Base-by-base conservation (phyloP, 768 basidiomycete species). In the Suillus tomentosus region DNA sequence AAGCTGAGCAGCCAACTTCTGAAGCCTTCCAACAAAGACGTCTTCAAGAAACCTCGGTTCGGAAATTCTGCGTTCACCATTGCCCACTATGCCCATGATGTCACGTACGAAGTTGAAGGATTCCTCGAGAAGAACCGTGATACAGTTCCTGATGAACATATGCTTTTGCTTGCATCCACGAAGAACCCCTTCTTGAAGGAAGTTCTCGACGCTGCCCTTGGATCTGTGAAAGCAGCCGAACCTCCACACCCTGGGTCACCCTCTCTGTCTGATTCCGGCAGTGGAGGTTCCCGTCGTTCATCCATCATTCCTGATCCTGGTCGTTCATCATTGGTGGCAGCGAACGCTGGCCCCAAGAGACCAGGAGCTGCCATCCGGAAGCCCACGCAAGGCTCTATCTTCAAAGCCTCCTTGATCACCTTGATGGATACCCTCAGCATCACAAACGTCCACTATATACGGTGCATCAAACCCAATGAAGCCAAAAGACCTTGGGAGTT, bases 401-500 rank as follows among this genome's bases (percentile, higher is more conserved):
- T 99, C 85, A 99, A 99, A 75, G 87, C 91, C 2, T 98, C 96
- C 0, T 79, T 99, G 60, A 90, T 92, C 74, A 90, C 87, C 56
- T 81, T 99, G 51, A 99, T 99, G 96, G 95, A 97, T 43, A 99
- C 97, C 0, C 89, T 99, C 68, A 91, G 93, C 71, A 90, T 93
- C 64, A 99, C 97, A 14, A 98, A 99, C 71, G 97, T 98, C 0
- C 97, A 99, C 73, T 99, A 99, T 73, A 99, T 99, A 72, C 88
- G 97, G 55, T 99, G 97, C 76, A 99, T 99, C 81, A 99, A 99
- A 76, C 97, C 97, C 3, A 99, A 99, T 74, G 97, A 99, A 72
- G 84, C 85, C 67, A 99, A 99, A 80, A 87, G 84, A 61, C 95
- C 97, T 43, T 99, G 97, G 97, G 94, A 95, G 73, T 96, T 98